Conservation (phyloP, 306 rosid genomes). For the Malus fusca region DNA sequence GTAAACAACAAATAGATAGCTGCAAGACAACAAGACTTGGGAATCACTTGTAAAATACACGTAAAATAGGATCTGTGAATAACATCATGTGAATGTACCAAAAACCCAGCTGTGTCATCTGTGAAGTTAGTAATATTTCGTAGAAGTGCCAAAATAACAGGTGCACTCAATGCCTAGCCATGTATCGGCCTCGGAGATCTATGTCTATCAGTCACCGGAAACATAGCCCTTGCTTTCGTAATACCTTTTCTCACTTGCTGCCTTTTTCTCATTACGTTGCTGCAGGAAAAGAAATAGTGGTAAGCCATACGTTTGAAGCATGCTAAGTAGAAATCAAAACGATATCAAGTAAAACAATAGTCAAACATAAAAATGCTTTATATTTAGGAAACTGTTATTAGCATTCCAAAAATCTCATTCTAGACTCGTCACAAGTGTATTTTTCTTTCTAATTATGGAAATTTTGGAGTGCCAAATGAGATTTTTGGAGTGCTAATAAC, state of each 20-base stretch:
- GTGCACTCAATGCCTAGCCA: neutral
- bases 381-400: too few relatives aligned
- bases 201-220: constrained; percentile 54
- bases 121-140: constrained; percentile 8
- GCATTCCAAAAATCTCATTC: too few relatives aligned
- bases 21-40: constrained; percentile 1
- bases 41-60: neutral
- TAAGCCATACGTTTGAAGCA: neutral
- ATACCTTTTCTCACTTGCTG: constrained; percentile 76
- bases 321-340: neutral
- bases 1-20: neutral
- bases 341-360: neutral
- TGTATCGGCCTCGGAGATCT: neutral
- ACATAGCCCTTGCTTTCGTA: constrained; percentile 59
- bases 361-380: neutral
- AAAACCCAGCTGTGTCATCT: neutral
- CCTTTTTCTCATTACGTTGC: constrained; percentile 87
- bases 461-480: too few relatives aligned
- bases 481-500: too few relatives aligned
- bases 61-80: neutral
- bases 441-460: too few relatives aligned
- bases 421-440: too few relatives aligned
- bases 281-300: constrained; percentile 19
- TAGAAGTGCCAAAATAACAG: constrained; percentile 7
- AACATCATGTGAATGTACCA: neutral